Base-by-base conservation (phyloP, 805 yeast genomes). In the Zygotorulaspora florentina region DNA sequence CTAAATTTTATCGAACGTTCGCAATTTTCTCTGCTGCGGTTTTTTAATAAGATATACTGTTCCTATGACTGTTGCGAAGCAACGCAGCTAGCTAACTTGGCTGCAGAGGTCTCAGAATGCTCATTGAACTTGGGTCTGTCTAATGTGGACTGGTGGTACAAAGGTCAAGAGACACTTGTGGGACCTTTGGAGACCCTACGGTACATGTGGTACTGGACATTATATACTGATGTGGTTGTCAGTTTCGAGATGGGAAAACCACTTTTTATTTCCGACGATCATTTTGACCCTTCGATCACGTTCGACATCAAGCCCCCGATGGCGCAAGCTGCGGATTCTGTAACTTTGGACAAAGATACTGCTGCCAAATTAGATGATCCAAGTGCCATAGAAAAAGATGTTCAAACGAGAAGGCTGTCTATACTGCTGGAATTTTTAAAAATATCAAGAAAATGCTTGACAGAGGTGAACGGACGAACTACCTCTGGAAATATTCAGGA, bases 181-280 rank as follows among this genome's bases (percentile, higher is more conserved):
- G 60, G 60, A 6, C 50, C 54, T 9, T 38, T 48, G 8, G 34
- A 42, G 16, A 40, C 55, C 12, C 31, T 61, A 30, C 46, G 48
- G 30, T 50, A 50, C 29, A 43, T 57, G 12, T 61, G 64, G 58
- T 51, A 46, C 16, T 55, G 58, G 54, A 53, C 59, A 0, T 40
- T 61, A 16, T 61, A 52, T 35, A 47, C 54, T 5, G 69, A 65
- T 47, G 53, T 58, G 9, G 26, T 45, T 6, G 50, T 52, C 4
- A 53, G 67, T 2, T 59, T 57, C 40, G 64, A 64, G 40, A 49
- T 56, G 42, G 69, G 69, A 8, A 56, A 57, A 34, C 60, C 63
- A 8, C 40, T 56, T 23, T 45, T 45, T 31, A 50, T 65, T 7
- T 37, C 54, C 1, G 52, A 57, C 30, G 53, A 50, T 13, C 37